These are phyloP conservation scores for Cladophialophora psammophila DNA, from an alignment of 2,329 filamentous ascomycete species.

Conservation along the genomic window DNA sequence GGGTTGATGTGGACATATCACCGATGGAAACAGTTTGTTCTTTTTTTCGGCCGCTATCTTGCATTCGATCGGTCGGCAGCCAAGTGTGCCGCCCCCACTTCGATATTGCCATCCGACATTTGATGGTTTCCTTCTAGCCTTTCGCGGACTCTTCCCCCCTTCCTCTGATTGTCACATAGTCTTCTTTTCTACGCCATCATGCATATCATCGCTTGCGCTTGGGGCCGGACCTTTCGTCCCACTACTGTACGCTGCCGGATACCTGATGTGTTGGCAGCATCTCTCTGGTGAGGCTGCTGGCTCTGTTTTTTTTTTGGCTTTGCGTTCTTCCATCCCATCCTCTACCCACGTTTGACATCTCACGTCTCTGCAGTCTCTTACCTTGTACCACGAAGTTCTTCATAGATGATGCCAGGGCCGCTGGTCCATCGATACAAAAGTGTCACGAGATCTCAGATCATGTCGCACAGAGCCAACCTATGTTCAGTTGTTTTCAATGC, in stretches of 20 bases:
- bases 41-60: conserved; percentile 25
- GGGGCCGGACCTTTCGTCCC: conserved; percentile 25
- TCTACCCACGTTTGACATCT: conserved; percentile 35
- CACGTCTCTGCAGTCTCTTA: conserved; percentile 28
- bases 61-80: conserved; percentile 17
- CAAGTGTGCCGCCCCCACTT: conserved; percentile 29
- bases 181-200: conserved; percentile 35
- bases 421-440: conserved; percentile 30
- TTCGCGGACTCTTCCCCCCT: conserved; percentile 10
- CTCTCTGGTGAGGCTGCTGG: conserved; percentile 32
- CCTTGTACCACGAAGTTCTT: conserved; percentile 30
- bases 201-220: conserved; percentile 36
- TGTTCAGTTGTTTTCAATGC: conserved; percentile 27
- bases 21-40: conserved; percentile 17
- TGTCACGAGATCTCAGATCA: conserved; percentile 39
- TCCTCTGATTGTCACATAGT: conserved; percentile 24
- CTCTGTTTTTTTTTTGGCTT: conserved; percentile 26
- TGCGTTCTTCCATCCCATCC: conserved; percentile 35
- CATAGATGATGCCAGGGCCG: conserved; percentile 37
- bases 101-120: conserved; percentile 24
- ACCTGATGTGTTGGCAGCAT: conserved; percentile 36
- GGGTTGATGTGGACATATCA: conserved; percentile 20
- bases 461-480: conserved; percentile 31
- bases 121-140: conserved; percentile 24
- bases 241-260: conserved; percentile 28